A percentile compares a stretch with the other conserved stretches of the same genome.
Conservation (phyloP, 2,329 filamentous ascomycete species). For the Sporothrix mexicana region DNA sequence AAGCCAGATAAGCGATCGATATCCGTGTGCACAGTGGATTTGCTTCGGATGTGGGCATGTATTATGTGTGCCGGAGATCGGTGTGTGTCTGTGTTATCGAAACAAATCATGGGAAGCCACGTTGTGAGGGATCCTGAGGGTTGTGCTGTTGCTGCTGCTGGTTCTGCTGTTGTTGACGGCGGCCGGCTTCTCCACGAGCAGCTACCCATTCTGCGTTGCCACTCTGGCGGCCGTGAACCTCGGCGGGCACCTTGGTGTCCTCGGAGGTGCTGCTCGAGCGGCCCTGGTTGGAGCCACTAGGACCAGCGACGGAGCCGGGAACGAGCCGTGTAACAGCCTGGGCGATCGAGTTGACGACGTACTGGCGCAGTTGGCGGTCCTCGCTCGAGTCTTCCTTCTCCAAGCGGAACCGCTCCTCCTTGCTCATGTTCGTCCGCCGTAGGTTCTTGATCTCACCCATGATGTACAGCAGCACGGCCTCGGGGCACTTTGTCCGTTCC, state of each 20-base stretch:
- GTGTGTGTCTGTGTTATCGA: not conserved
- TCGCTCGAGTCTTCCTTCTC: slow-evolving; percentile 81
- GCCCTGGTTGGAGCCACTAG: slow-evolving; percentile 38
- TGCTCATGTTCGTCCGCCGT: slow-evolving; percentile 81
- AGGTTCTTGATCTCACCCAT: slow-evolving; percentile 88
- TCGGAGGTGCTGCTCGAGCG: slow-evolving; percentile 47
- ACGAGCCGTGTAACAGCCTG: slow-evolving; percentile 73
- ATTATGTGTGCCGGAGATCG: too few species aligned
- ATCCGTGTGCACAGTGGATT: too few species aligned
- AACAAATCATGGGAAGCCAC: slow-evolving; percentile 35
- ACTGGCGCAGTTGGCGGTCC: slow-evolving; percentile 74
- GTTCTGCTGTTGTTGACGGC: slow-evolving; percentile 38
- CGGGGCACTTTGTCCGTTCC: slow-evolving; percentile 79
- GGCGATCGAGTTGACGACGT: slow-evolving; percentile 75
- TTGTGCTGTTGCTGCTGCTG: slow-evolving; percentile 36
- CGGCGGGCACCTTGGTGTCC: slow-evolving; percentile 66
- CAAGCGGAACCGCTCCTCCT: slow-evolving; percentile 80
- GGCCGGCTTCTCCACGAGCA: slow-evolving; percentile 46
- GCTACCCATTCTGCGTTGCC: slow-evolving; percentile 48
- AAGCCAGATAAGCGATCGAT: slow-evolving; percentile 13
- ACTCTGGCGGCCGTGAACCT: slow-evolving; percentile 57
- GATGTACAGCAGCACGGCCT: slow-evolving; percentile 89
- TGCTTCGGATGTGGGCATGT: too few species aligned
- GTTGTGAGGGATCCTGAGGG: slow-evolving; percentile 39
- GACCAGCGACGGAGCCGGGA: slow-evolving; percentile 50